Evolutionary conservation across 345 rosid species (phyloP).

Genomic region (Salix purpurea): DNA sequence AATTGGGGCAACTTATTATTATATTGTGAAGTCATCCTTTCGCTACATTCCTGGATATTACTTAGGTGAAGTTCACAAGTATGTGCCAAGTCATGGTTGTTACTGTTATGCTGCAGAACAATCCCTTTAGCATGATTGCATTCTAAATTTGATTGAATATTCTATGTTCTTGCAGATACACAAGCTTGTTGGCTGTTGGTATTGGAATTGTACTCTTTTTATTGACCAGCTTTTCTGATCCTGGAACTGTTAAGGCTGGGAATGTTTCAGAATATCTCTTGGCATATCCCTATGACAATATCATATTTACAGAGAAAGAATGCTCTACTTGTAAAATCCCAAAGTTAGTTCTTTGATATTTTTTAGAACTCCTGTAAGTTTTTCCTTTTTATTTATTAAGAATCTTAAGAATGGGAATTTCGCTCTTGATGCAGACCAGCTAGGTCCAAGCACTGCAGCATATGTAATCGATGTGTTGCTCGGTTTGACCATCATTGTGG

Average conservation of each 20-base stretch:
- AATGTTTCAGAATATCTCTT: constrained; percentile 62
- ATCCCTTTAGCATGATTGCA: not conserved
- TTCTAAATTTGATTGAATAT: constrained; percentile 2
- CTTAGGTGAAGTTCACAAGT: constrained; percentile 76
- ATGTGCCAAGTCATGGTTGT: constrained; percentile 11
- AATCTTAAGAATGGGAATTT: not conserved
- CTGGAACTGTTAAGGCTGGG: constrained; percentile 65
- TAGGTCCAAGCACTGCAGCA: constrained; percentile 93
- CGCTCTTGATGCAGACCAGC: constrained; percentile 64
- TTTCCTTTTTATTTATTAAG: not conserved
- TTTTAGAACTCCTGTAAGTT: not conserved
- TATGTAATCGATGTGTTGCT: constrained; percentile 87
- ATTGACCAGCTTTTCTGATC: constrained; percentile 84
- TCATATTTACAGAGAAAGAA: constrained; percentile 66
- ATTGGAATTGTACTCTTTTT: constrained; percentile 70
- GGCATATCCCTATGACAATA: constrained; percentile 79
- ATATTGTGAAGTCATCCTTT: constrained; percentile 53
- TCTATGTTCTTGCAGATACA: constrained; percentile 48
- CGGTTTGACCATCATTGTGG: constrained; percentile 98
- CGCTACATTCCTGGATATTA: constrained; percentile 84
- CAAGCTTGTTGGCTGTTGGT: constrained; percentile 62
- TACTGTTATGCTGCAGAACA: not conserved
- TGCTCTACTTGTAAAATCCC: constrained; percentile 79
- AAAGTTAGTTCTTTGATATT: constrained; percentile 50
- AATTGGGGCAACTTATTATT: constrained; percentile 61